Evolutionary conservation across 768 basidiomycete genomes (phyloP).

Genomic region (Pisolithus albus): DNA sequence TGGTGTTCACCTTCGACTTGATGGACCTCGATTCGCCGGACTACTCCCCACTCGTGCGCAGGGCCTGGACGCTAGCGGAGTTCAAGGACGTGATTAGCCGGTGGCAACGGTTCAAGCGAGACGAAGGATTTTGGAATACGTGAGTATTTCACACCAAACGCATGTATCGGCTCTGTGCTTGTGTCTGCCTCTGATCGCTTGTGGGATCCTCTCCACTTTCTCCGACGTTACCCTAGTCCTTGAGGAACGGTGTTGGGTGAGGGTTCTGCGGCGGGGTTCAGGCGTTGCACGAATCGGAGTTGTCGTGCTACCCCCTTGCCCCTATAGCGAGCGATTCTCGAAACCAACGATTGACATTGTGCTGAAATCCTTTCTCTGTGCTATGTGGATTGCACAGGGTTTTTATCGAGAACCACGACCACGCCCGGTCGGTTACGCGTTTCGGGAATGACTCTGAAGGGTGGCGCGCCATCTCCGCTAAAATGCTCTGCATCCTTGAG

Average conservation of each 20-base stretch:
- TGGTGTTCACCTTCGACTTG: slow-evolving; percentile 60
- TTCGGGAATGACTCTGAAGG: slow-evolving; percentile 54
- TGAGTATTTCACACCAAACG: slow-evolving; percentile 23
- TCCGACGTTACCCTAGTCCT: slow-evolving; percentile 1
- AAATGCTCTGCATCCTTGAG: slow-evolving; percentile 58
- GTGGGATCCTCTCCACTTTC: slow-evolving; percentile 8
- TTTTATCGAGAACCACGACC: slow-evolving; percentile 69
- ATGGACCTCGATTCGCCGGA: slow-evolving; percentile 51
- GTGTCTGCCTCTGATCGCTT: not conserved
- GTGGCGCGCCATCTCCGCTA: slow-evolving; percentile 54
- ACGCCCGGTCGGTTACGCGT: slow-evolving; percentile 55
- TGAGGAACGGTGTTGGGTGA: slow-evolving; percentile 11
- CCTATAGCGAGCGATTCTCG: not conserved
- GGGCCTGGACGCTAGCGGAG: slow-evolving; percentile 46
- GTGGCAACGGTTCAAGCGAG: slow-evolving; percentile 56
- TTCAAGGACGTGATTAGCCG: slow-evolving; percentile 39
- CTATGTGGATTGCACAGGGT: slow-evolving; percentile 28
- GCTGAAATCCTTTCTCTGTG: slow-evolving; percentile 2
- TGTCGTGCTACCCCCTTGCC: slow-evolving; percentile 1
- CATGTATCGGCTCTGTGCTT: not conserved
- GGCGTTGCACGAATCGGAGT: slow-evolving; percentile 3
- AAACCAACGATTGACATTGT: not conserved
- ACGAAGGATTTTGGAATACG: slow-evolving; percentile 64
- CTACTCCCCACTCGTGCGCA: slow-evolving; percentile 33
- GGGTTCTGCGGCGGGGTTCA: slow-evolving; percentile 15